Conservation (phyloP, 129 eudicot genomes). For the Scalesia atractyloides region DNA sequence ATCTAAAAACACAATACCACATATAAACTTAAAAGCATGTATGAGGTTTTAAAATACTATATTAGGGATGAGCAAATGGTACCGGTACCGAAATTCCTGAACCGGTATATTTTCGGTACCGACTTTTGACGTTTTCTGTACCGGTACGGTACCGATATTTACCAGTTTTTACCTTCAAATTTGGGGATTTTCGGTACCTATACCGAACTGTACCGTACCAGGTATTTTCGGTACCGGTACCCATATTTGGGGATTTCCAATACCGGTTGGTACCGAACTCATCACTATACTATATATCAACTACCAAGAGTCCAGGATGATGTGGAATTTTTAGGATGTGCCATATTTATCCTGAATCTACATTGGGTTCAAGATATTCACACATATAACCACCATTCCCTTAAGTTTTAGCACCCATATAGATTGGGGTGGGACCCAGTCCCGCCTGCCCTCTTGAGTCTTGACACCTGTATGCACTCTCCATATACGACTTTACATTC, state of each 20-base stretch:
- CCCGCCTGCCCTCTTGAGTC: constrained; percentile 10
- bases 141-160: too few relatives aligned
- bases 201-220: too few relatives aligned
- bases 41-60: constrained; percentile 6
- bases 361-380: neutral
- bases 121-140: too few relatives aligned
- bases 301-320: neutral
- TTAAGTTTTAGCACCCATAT: constrained; percentile 6
- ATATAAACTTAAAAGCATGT: constrained; percentile 1
- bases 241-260: too few relatives aligned
- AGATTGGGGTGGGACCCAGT: constrained; percentile 1
- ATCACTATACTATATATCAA: neutral
- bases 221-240: too few relatives aligned
- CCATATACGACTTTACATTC: neutral
- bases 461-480: constrained; percentile 21
- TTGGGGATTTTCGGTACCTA: too few relatives aligned
- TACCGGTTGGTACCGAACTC: too few relatives aligned
- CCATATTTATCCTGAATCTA: constrained; percentile 1
- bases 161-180: too few relatives aligned
- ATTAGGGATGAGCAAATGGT: neutral
- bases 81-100: too few relatives aligned
- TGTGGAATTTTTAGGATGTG: neutral
- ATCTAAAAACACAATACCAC: neutral
- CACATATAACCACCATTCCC: neutral
- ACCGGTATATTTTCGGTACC: too few relatives aligned